phyloP scores from a whole-genome alignment of 495 filamentous ascomycete species.

The Sordaria brevicollis region DNA sequence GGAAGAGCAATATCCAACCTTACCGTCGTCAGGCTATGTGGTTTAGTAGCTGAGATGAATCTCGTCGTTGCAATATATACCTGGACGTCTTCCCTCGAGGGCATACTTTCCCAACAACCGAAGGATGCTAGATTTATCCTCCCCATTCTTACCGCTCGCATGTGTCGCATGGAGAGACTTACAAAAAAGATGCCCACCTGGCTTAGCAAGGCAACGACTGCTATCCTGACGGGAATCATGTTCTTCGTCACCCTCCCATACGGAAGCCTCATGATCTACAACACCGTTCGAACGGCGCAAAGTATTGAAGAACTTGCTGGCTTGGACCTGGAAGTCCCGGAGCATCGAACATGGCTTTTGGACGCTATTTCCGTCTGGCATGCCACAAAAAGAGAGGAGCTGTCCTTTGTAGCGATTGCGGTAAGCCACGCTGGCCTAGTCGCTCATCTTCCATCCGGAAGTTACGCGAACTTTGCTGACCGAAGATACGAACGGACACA shows the following conservation, averaged over 20 bases:
- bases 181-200: not conserved
- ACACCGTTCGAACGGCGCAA: not conserved
- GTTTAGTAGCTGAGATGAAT: no score
- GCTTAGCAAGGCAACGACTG: not conserved
- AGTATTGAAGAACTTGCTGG: not conserved
- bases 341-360: not conserved
- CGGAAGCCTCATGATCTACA: not conserved
- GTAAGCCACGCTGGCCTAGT: not conserved
- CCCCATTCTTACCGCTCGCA: not conserved
- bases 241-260: constrained; percentile 1
- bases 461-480: no score
- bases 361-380: not conserved
- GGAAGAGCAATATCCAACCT: not conserved
- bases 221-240: not conserved
- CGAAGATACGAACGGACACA: not conserved
- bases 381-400: not conserved
- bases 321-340: not conserved
- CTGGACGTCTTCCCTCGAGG: not conserved
- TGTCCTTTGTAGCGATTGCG: not conserved
- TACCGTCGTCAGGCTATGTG: not conserved
- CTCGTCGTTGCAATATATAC: not conserved
- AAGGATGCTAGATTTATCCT: no score
- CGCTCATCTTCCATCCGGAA: no score
- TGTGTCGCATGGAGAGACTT: not conserved
- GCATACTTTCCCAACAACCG: not conserved